phyloP scores from a whole-genome alignment of 306 rosid species.

The Cajanus cajan region DNA sequence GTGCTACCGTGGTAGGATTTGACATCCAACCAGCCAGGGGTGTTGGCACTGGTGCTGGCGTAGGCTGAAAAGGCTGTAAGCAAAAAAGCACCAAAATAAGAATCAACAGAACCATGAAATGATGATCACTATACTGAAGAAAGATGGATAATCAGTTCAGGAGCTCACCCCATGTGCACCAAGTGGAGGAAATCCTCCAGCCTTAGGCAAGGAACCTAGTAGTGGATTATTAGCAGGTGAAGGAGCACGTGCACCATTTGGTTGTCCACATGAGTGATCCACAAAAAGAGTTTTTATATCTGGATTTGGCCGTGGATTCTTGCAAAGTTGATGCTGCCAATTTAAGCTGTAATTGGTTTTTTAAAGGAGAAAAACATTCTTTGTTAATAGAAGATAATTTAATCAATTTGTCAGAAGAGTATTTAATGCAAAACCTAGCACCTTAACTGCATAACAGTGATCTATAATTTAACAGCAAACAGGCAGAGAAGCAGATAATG shows the following conservation, averaged over 20 bases:
- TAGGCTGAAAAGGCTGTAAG: slow-evolving; percentile 89
- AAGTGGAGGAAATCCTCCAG: slow-evolving; percentile 93
- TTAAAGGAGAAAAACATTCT: slow-evolving; percentile 3
- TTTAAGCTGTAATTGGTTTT: slow-evolving; percentile 66
- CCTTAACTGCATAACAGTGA: neutral
- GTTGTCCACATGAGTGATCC: slow-evolving; percentile 98
- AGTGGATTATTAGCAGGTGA: slow-evolving; percentile 93
- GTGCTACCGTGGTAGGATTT: slow-evolving; percentile 84
- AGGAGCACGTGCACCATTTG: slow-evolving; percentile 96
- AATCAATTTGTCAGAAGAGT: neutral
- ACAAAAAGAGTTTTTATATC: slow-evolving; percentile 98
- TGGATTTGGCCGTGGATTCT: slow-evolving; percentile 97
- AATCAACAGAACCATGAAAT: neutral
- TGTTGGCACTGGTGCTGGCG: slow-evolving; percentile 76
- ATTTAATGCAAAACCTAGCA: neutral
- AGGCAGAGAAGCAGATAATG: neutral
- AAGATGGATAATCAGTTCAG: slow-evolving; percentile 25
- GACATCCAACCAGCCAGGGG: slow-evolving; percentile 99
- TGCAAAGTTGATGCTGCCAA: slow-evolving; percentile 99
- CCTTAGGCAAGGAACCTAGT: slow-evolving; percentile 84
- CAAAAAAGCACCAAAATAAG: slow-evolving; percentile 14
- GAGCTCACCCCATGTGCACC: slow-evolving; percentile 94
- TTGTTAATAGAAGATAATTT: neutral
- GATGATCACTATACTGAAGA: slow-evolving; percentile 10
- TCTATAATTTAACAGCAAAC: neutral